These are phyloP conservation scores for Eleusine indica DNA, from an alignment of 176 grass and related monocot species.

Conservation along the genomic window DNA sequence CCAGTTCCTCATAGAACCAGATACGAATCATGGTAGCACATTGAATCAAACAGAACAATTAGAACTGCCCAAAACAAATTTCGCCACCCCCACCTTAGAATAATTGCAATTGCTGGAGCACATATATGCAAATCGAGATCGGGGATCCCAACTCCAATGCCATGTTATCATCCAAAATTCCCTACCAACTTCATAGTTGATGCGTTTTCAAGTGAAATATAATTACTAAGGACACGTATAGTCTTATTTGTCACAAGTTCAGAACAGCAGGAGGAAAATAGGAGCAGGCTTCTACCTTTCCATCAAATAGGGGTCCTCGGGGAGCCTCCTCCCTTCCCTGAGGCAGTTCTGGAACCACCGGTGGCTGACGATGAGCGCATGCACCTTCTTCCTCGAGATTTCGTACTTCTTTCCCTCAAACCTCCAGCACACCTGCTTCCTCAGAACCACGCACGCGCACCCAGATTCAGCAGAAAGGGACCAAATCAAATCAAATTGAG, in stretches of 20 bases:
- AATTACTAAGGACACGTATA: background rate
- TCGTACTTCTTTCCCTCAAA: slow-evolving; percentile 91
- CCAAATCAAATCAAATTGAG: background rate
- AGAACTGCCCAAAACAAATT: background rate
- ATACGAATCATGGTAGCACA: background rate
- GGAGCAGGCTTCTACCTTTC: slow-evolving; percentile 53
- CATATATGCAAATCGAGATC: background rate
- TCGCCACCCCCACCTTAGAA: background rate
- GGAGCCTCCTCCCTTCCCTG: slow-evolving; percentile 64
- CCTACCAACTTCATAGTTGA: background rate
- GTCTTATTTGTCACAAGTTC: background rate
- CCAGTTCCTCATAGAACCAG: background rate
- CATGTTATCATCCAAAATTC: background rate
- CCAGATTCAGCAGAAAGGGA: slow-evolving; percentile 2
- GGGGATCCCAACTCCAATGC: background rate
- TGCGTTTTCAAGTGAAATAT: background rate
- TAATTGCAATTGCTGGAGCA: background rate
- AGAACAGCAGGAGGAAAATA: background rate
- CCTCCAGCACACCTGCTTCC: slow-evolving; percentile 74
- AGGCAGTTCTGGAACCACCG: slow-evolving; percentile 82
- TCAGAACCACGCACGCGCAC: slow-evolving; percentile 12
- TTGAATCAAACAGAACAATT: background rate
- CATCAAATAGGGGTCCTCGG: slow-evolving; percentile 66
- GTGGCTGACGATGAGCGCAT: slow-evolving; percentile 64
- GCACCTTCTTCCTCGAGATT: slow-evolving; percentile 57